Evolutionary conservation across 495 filamentous ascomycete genomes (phyloP), one percentile per base, ranked within the genome.

Genomic region (Penicillium dipodomyicola): DNA sequence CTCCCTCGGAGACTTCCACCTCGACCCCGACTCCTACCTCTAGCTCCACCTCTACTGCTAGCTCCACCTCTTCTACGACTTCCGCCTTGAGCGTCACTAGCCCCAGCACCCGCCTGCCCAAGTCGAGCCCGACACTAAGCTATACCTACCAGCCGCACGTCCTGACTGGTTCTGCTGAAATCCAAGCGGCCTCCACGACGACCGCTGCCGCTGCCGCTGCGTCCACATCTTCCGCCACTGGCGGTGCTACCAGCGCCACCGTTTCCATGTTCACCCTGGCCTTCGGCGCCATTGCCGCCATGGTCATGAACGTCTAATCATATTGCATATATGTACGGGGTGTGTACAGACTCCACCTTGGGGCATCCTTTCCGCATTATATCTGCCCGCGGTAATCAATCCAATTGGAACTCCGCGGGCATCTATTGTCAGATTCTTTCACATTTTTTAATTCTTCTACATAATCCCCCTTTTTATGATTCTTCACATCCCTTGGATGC

Each of bases 41-140:
- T 33, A 59, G 59, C 29, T 57, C 57, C 4, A 65, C 42, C 25
- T 37, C 25, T 2, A 40, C 39, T 30, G 20, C 52, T n/a, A 61
- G 32, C 8, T 56, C 54, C 35, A 58, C 49, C 39, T 40, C 45
- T 41, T 52, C 59, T 40, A 59, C 56, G 50, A 67, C 67, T 60
- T 71, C 68, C 58, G 65, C 59, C 32, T 74, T 74, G 58, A 65
- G 58, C 19, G 71, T 71, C 1, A 72, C 75, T 46, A 67, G 67
- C 12, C 66, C 74, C 49, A 65, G 71, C 46, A 72, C 71, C 30
- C 60, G 59, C 54, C 57, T 49, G 59, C 65, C 39, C 54, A 65
- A 58, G 59, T 67, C 61, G 46, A 50, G 37, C 44, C 51, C 45
- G 29, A 19, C 52, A 2, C 41, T 54, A 30, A 46, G 52, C 54